Conservation (phyloP, 495 filamentous ascomycete genomes). For the Thermochaetoides thermophila region DNA sequence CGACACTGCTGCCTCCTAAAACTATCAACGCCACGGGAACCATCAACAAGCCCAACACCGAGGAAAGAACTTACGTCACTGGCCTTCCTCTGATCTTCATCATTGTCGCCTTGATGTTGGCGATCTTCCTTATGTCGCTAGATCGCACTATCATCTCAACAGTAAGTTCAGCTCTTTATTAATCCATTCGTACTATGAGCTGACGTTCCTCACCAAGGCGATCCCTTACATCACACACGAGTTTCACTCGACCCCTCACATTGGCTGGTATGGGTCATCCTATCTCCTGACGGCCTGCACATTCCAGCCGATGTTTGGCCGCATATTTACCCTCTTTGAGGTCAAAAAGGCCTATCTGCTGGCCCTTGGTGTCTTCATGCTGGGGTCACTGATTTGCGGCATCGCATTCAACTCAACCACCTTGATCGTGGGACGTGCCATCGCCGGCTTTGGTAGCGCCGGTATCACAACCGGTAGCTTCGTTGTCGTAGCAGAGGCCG, state of each 20-base stretch:
- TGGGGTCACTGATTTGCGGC: conserved; percentile 42
- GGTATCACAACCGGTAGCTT: conserved; percentile 26
- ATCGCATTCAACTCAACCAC: conserved; percentile 34
- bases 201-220: conserved; percentile 9
- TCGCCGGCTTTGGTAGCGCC: conserved; percentile 38
- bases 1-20: too few relatives aligned
- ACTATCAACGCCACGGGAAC: too few relatives aligned
- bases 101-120: conserved; percentile 22
- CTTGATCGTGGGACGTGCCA: conserved; percentile 43
- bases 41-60: too few relatives aligned
- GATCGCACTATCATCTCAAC: conserved; percentile 31
- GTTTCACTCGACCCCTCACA: conserved; percentile 32
- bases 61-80: conserved; percentile 17
- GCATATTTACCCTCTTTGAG: conserved; percentile 33
- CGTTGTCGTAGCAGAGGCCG: conserved; percentile 38
- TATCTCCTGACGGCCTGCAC: conserved; percentile 34
- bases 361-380: conserved; percentile 30
- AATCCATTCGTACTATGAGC: background rate
- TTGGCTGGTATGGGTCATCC: conserved; percentile 42
- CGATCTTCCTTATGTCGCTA: conserved; percentile 26
- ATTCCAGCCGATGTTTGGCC: conserved; percentile 35
- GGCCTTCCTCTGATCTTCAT: conserved; percentile 18
- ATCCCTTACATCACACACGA: conserved; percentile 26
- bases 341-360: conserved; percentile 28
- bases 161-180: conserved; percentile 10